phyloP scores from a whole-genome alignment of 139 green algal species.

The Asterochloris sp. region DNA sequence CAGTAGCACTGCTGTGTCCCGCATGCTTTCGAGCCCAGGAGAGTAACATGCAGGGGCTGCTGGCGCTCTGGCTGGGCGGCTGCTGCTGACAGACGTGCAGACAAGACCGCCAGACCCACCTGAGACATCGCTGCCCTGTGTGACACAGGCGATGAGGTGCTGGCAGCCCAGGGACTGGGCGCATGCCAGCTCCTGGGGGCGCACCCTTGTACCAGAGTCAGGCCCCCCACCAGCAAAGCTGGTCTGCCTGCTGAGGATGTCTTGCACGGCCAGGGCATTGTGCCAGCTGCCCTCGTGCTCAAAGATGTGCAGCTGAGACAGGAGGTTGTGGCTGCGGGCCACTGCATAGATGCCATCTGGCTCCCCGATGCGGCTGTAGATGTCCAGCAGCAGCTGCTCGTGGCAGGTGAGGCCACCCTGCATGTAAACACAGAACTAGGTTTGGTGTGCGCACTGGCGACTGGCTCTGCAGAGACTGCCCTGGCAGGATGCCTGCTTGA shows the following conservation, averaged over 20 bases:
- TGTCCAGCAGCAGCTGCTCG: conserved; percentile 65
- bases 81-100: not conserved
- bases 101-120: too few relatives aligned
- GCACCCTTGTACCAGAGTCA: not conserved
- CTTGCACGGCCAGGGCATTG: conserved; percentile 43
- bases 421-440: not conserved
- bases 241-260: conserved; percentile 34
- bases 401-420: conserved; percentile 12
- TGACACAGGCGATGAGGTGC: too few relatives aligned
- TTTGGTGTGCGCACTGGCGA: not conserved
- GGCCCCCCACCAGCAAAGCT: not conserved
- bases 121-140: too few relatives aligned
- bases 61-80: too few relatives aligned
- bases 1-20: too few relatives aligned
- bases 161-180: too few relatives aligned
- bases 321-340: conserved; percentile 31
- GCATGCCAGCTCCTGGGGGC: too few relatives aligned
- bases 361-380: conserved; percentile 68
- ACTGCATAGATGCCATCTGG: conserved; percentile 81
- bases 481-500: not conserved
- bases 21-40: too few relatives aligned
- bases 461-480: not conserved
- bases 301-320: conserved; percentile 46
- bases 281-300: conserved; percentile 62
- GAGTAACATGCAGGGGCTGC: too few relatives aligned